Evolutionary conservation across 2,329 filamentous ascomycete species (phyloP), one percentile per base, ranked within the genome.

Genomic region (Claviceps pusilla): DNA sequence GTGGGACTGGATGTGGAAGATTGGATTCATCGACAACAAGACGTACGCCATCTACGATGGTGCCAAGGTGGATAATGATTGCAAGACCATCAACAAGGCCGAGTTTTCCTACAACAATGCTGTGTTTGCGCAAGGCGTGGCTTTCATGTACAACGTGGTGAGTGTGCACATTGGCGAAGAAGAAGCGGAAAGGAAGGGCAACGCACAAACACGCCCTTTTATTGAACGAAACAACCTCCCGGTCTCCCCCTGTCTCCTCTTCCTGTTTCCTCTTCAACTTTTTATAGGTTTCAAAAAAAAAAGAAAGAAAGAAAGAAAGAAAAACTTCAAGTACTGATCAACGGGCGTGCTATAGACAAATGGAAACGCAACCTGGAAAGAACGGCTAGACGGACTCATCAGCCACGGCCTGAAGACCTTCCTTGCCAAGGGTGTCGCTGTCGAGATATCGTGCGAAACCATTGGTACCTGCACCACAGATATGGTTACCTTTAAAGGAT

Each of bases 61-160:
- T 12, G 75, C 71, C 6, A 69, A 78, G 56, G 71, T 76, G 12
- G 65, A 65, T 37, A 66, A 68, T 37, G 76, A 81, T 61, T 85
- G 82, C 63, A 76, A 72, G 29, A 66, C 72, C 48, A 70, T 79
- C 57, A 76, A 78, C 64, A 71, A 74, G 56, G 69, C 76, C 5
- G 78, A 83, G 59, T 84, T 78, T 69, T 77, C 78, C 0, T 81
- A 83, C 63, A 81, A 79, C 60, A 75, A 78, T 42, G 81, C 77
- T 24, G 71, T 80, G 3, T 79, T 76, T 55, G 61, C 82, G 4
- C 71, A 76, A 37, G 82, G 81, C 2, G 75, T 76, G 1, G 81
- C 82, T 2, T 76, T 76, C 61, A 80, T 86, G 79, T 86, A 82
- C 65, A 83, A 84, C 60, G 72, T 67, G 48, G 73, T 75, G 62